Base-by-base conservation (phyloP, 345 rosid genomes). In the Hibiscus mutabilis region DNA sequence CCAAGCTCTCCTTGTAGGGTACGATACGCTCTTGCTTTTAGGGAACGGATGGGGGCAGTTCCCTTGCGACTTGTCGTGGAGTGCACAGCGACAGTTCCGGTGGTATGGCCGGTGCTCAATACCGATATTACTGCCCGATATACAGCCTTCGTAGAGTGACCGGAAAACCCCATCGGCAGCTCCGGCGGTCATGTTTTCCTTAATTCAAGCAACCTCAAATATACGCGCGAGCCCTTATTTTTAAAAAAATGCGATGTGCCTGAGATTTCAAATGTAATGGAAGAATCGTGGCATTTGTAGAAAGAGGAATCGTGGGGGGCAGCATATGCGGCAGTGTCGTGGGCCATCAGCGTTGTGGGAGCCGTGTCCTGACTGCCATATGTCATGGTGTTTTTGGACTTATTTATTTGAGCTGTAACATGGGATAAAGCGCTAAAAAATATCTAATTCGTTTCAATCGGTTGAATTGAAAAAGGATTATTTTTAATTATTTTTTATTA, bases 51-150 rank as follows among this genome's bases (percentile, higher is more conserved):
- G 74, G 19, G 70, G 69, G 3, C 87, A 81, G 27, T 31, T 59
- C 57, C 66, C 55, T 0, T 75, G 66, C 42, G 80, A 68, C 47
- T 71, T 82, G 14, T 57, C 65, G 42, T 87, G 91, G 25, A 89
- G 83, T 5, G 91, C 89, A 24, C 94, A 89, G 3, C 82, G 29
- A 52, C 94, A 89, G 49, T 89, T 81, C 22, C 82, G 85, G 73
- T 86, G 93, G 72, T 88, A 88, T 6, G 91, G 93, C 51, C 96
- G 87, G 9, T 89, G 81, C 40, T 83, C 88, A 1, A 84, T 68
- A 33, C 76, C 75, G 12, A 74, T 44, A 52, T 88, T 88, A 6
- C 75, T 65, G 42, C 83, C 77, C 19, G 90, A 80, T 47, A 89
- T 76, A 70, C 88, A 84, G 5, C 89, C 92, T 9, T 88, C 88